Conservation (phyloP, 352 stramenopile species). For the Detonula confervacea region DNA sequence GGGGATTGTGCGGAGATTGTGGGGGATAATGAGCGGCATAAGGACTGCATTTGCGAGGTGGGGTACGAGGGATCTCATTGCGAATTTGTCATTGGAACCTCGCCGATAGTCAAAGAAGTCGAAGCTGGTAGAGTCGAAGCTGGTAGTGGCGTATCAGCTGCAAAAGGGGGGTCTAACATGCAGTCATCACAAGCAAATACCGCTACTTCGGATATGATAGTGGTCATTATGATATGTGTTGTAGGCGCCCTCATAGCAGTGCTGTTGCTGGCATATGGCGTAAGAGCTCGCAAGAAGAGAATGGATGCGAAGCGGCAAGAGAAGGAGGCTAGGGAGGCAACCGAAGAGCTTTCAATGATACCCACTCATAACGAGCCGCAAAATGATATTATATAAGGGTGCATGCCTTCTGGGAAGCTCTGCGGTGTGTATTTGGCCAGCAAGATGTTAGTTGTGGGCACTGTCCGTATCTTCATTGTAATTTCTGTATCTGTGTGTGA, state of each 20-base stretch:
- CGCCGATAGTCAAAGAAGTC: slow-evolving; percentile 4
- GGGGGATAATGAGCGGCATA: slow-evolving; percentile 41
- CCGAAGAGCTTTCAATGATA: slow-evolving; percentile 45
- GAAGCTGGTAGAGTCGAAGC: background rate
- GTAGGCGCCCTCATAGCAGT: slow-evolving; percentile 28
- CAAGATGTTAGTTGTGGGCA: background rate
- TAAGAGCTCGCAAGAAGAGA: slow-evolving; percentile 23
- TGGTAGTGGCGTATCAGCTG: background rate
- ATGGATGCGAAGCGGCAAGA: slow-evolving; percentile 21
- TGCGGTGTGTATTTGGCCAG: background rate
- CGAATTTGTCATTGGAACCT: slow-evolving; percentile 38
- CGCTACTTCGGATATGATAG: background rate
- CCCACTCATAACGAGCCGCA: slow-evolving; percentile 17
- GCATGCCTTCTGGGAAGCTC: too few relatives aligned
- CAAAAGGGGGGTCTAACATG: slow-evolving; percentile 1
- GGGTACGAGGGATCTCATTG: slow-evolving; percentile 46
- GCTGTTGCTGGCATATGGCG: slow-evolving; percentile 17
- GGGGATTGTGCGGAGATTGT: slow-evolving; percentile 40
- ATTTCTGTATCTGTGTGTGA: too few relatives aligned
- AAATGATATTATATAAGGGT: slow-evolving; percentile 31
- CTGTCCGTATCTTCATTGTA: background rate
- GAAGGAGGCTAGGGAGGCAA: slow-evolving; percentile 32
- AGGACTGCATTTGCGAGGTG: slow-evolving; percentile 35
- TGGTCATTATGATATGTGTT: slow-evolving; percentile 26
- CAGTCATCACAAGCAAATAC: background rate